Percentiles rank a stretch among this genome's conserved stretches.
Conservation (phyloP, 805 yeast species). For the Yamadazyma olivae region DNA sequence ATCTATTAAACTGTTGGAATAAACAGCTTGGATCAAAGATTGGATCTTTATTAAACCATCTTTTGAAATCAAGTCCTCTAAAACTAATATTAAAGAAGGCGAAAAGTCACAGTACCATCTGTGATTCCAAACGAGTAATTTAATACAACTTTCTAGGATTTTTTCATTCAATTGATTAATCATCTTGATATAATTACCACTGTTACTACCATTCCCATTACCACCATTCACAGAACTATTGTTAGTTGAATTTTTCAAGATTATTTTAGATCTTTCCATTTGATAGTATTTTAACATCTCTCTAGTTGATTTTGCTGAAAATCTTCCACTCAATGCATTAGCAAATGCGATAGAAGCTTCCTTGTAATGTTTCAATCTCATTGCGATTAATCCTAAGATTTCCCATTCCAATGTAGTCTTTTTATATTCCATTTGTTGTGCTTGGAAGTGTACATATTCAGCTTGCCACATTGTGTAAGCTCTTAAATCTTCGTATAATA, state of each 20-base stretch:
- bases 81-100: constrained; percentile 56
- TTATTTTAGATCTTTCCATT: constrained; percentile 42
- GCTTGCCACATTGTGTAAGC: constrained; percentile 93
- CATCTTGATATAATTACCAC: constrained; percentile 35
- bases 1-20: constrained; percentile 34
- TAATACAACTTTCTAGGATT: constrained; percentile 68
- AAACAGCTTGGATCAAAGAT: constrained; percentile 66
- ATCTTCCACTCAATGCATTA: constrained; percentile 67
- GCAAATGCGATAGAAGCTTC: constrained; percentile 87
- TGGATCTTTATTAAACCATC: constrained; percentile 79
- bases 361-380: constrained; percentile 76
- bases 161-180: constrained; percentile 47
- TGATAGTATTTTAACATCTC: constrained; percentile 67
- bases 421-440: constrained; percentile 76
- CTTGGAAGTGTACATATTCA: constrained; percentile 82
- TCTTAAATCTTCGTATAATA: constrained; percentile 68
- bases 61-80: constrained; percentile 62
- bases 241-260: constrained; percentile 24
- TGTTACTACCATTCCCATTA: constrained; percentile 10
- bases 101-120: constrained; percentile 96
- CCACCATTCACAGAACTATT: constrained; percentile 1
- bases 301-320: constrained; percentile 76
- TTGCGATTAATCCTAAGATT: constrained; percentile 80
- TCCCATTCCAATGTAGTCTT: constrained; percentile 91
- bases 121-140: constrained; percentile 94